Percentiles rank a stretch among this genome's conserved stretches.
Evolutionary conservation across 2,329 filamentous ascomycete species (phyloP).

Genomic region (Ceratocystis colombiana): DNA sequence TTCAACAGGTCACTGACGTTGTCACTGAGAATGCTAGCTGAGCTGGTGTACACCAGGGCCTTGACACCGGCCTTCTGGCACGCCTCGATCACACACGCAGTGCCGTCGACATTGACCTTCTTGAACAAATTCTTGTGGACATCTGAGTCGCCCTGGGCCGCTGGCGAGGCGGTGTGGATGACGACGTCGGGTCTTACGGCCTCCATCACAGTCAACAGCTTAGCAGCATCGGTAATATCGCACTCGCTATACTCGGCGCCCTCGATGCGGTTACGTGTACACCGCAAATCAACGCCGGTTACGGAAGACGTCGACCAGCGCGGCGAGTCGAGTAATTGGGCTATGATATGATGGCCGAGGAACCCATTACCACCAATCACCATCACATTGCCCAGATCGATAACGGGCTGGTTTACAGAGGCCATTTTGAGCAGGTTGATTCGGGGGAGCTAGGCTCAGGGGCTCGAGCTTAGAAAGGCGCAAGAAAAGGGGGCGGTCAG

Average conservation of each 20-base stretch:
- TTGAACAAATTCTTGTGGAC: conserved; percentile 54
- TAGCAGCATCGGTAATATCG: conserved; percentile 60
- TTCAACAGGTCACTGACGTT: conserved; percentile 69
- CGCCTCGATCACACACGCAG: conserved; percentile 63
- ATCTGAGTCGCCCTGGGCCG: conserved; percentile 43
- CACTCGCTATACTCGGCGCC: conserved; percentile 58
- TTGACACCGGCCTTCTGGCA: conserved; percentile 61
- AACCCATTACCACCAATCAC: conserved; percentile 79
- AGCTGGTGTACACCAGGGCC: conserved; percentile 83
- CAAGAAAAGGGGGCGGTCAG: not conserved
- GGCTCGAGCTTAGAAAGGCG: not conserved
- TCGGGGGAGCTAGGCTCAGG: not conserved
- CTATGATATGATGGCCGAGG: conserved; percentile 71
- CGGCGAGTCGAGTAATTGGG: conserved; percentile 50
- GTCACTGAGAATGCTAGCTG: conserved; percentile 76
- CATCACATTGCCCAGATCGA: conserved; percentile 55
- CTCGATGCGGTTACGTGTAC: conserved; percentile 55
- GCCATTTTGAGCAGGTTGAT: not conserved
- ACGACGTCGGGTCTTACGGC: conserved; percentile 67
- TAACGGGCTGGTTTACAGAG: conserved; percentile 9
- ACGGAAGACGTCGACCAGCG: conserved; percentile 43
- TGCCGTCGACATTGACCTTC: conserved; percentile 83
- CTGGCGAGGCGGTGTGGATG: conserved; percentile 77
- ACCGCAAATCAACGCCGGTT: conserved; percentile 62
- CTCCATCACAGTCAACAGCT: conserved; percentile 53